Evolutionary conservation across 805 yeast genomes (phyloP).

Genomic region (Ogataea parapolymorpha): DNA sequence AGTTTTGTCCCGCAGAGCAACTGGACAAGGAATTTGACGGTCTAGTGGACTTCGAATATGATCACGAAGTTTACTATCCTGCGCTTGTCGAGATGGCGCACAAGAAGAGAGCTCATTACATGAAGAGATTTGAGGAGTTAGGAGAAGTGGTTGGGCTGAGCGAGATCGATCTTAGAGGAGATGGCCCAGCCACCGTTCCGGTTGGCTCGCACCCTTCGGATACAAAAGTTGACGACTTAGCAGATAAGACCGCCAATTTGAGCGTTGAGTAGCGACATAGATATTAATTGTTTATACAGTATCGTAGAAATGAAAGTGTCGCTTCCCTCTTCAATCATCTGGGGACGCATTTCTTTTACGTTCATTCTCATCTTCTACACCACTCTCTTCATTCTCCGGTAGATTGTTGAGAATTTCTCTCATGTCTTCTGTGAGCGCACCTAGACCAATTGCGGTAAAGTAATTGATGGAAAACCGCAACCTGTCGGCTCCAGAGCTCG

Average conservation of each 20-base stretch:
- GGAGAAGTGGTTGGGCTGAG: conserved; percentile 77
- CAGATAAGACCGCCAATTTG: neutral
- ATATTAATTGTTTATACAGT: neutral
- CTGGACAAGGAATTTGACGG: conserved; percentile 88
- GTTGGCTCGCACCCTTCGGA: conserved; percentile 31
- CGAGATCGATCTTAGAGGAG: conserved; percentile 71
- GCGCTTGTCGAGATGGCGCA: conserved; percentile 58
- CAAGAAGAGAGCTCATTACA: conserved; percentile 57
- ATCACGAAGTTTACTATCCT: conserved; percentile 79
- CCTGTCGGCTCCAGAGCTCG: conserved; percentile 47
- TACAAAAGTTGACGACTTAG: neutral
- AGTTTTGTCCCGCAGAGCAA: conserved; percentile 79
- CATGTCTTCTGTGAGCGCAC: conserved; percentile 79
- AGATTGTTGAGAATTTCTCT: conserved; percentile 40
- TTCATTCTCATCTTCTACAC: neutral
- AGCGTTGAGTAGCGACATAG: conserved; percentile 1
- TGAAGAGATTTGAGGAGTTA: conserved; percentile 64
- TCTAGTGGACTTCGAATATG: conserved; percentile 73
- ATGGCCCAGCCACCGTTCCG: conserved; percentile 25
- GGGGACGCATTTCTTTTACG: conserved; percentile 3
- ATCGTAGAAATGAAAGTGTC: neutral
- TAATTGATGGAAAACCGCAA: conserved; percentile 80
- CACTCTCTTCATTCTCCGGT: conserved; percentile 21
- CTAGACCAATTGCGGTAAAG: conserved; percentile 90
- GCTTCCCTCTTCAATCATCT: neutral